Evolutionary conservation across 2,329 filamentous ascomycete genomes (phyloP), one percentile per base, ranked within the genome.

Genomic region (Fusarium globosum): DNA sequence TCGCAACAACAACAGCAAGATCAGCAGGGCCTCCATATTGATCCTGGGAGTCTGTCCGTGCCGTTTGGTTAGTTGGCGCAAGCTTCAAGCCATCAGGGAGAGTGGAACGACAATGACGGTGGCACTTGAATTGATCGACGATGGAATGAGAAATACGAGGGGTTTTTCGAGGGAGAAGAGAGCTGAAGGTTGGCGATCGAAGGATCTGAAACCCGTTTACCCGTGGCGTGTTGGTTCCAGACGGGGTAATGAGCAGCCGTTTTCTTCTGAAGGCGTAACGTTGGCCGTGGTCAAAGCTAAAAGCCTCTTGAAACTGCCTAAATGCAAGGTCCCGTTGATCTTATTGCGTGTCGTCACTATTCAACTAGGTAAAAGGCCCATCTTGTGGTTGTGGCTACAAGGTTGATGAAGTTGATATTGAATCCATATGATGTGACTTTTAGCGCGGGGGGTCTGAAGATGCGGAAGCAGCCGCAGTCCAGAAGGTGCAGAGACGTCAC

Each of bases 81-180:
- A 39, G 51, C 41, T 67, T 69, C 69, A 74, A 77, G 55, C 61
- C 61, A 65, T 55, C 42, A 56, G 64, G 65, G 60, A 74, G 57
- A 61, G 73, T 73, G 69, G 64, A 63, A 67, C 59, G 56, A 63
- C 21, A 62, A 75, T 71, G 67, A 69, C 63, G 61, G 61, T 72
- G 61, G n/a, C 62, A 55, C 63, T 45, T 38, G 56, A 26, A 53
- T 55, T 71, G 61, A 74, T 76, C 60, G 56, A 62, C 65, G 45
- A 46, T 59, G 69, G 68, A 73, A 71, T 72, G 62, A 41, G 59
- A 28, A 58, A 49, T 59, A 69, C 56, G 49, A 66, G 52, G 55
- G 35, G 30, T 61, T 56, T 56, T 28, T 36, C 41, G 46, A 71
- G 62, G 51, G 45, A 66, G 62, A 59, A 33, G 57, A 61, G 51